Evolutionary conservation across 164 flowering plant species (phyloP), one percentile per base, ranked within the genome.

Genomic region (Hamamelis virginiana): DNA sequence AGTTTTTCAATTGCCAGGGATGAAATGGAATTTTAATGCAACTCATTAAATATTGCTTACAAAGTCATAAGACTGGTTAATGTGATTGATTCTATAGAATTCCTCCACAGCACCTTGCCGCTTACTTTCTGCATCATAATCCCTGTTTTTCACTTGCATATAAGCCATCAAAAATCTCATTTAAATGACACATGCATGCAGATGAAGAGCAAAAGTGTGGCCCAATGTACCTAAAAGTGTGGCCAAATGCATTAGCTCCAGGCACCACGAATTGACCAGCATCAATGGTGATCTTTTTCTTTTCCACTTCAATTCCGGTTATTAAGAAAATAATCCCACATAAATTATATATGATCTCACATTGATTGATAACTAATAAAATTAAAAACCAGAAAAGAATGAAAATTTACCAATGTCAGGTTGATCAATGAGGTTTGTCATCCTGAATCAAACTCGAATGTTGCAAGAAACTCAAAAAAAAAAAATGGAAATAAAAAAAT

Each of bases 191-290:
- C n/a, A n/a, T n/a, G n/a, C n/a, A n/a, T n/a, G n/a, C n/a, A n/a
- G n/a, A n/a, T n/a, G n/a, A n/a, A n/a, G n/a, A n/a, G n/a, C n/a
- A n/a, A n/a, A n/a, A n/a, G n/a, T n/a, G n/a, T n/a, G n/a, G n/a
- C n/a, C n/a, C n/a, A n/a, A n/a, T n/a, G n/a, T n/a, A 82, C 90
- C 91, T 85, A 74, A 87, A 87, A n/a, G 72, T 79, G 23, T 87
- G 87, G 18, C 91, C 91, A 76, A 83, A 87, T 6, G 91, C 50
- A 61, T 83, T 83, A 70, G 68, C 72, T 6, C 71, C 70, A 0
- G 90, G 85, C 72, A 77, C 81, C 65, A 77, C 61, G 76, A 87
- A 84, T 44, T 82, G 85, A 62, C 79, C 85, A 56, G 82, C 86
- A 22, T 74, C 74, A 28, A 22, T 48, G 19, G 19, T 51, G 9